Evolutionary conservation across 306 rosid genomes (phyloP), one percentile per base, ranked within the genome.

Genomic region (Argentina anserina): DNA sequence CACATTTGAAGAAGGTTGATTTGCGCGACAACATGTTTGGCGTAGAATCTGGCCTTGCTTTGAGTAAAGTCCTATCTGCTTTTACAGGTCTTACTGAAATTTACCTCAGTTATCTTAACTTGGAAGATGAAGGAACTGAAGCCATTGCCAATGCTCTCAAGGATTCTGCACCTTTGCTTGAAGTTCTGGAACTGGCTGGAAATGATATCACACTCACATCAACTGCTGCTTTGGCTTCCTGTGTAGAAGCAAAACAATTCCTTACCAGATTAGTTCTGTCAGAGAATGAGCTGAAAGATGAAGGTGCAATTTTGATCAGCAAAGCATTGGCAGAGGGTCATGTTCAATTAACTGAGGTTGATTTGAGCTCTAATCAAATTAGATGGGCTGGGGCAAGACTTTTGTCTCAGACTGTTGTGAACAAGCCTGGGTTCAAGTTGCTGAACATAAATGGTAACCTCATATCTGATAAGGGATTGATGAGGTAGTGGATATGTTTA

Each of bases 11-110:
- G 83, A 92, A 85, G 79, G 89, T 92, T 66, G 97, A 92, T 72
- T 83, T 92, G 84, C 88, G 92, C 34, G 97, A 92, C 80, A 92
- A 92, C 79, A 88, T 92, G 94, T 92, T 92, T 84, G 97, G 97
- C 37, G 90, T 74, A 39, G 94, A 92, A 71, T 93, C 90, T 76
- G 97, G 97, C 76, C 25, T 82, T 80, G 88, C 92, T 77, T 72
- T 92, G 53, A 86, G 94, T 73, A 92, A 88, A 79, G 84, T 82
- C 53, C 58, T 92, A 50, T 83, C 86, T 34, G 78, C 64, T 60
- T 86, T 81, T 81, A 73, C 70, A 40, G 93, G 76, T 81, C 96
- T 90, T 58, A 87, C 84, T 25, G 96, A 87, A 86, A 67, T 86
- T 81, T 86, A 89, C 71, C 88, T 92, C 20, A 86, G 96, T 80